Evolutionary conservation across 257 asterid genomes (phyloP).

Genomic region (Thymus quinquecostatus): DNA sequence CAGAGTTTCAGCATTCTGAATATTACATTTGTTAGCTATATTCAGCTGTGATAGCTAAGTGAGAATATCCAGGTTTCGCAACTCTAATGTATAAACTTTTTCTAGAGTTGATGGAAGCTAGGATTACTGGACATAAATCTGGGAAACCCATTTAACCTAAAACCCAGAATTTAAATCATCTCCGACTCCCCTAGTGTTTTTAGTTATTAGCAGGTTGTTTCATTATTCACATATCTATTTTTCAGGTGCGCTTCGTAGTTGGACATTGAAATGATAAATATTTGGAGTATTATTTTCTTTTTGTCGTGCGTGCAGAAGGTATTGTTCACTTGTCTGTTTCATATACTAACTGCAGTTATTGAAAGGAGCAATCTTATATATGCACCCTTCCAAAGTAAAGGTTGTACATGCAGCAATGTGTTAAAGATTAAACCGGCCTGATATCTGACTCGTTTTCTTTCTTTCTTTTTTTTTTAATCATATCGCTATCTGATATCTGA

Average conservation of each 20-base stretch:
- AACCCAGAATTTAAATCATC: conserved; percentile 13
- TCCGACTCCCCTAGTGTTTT: neutral
- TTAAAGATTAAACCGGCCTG: too few species aligned
- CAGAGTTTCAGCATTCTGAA: conserved; percentile 20
- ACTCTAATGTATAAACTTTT: conserved; percentile 28
- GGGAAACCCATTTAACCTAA: neutral
- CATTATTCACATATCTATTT: neutral
- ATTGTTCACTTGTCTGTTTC: neutral
- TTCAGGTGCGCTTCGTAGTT: neutral
- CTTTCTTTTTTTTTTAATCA: too few species aligned
- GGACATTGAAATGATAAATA: neutral
- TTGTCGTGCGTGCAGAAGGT: neutral
- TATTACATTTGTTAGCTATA: conserved; percentile 26
- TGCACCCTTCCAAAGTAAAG: too few species aligned
- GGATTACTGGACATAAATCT: conserved; percentile 22
- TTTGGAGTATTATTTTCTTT: neutral
- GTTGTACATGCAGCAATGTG: too few species aligned
- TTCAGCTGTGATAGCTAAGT: conserved; percentile 16
- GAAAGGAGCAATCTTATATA: too few species aligned
- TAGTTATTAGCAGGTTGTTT: neutral
- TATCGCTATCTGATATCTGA: too few species aligned
- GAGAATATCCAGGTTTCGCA: conserved; percentile 16
- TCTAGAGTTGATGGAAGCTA: conserved; percentile 31
- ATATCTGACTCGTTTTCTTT: too few species aligned
- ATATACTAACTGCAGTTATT: too few species aligned